A percentile compares a stretch with the other conserved stretches of the same genome.
These are phyloP conservation scores for Metarhizium robertsii DNA, from an alignment of 2,329 filamentous ascomycete genomes.

Conservation along the genomic window DNA sequence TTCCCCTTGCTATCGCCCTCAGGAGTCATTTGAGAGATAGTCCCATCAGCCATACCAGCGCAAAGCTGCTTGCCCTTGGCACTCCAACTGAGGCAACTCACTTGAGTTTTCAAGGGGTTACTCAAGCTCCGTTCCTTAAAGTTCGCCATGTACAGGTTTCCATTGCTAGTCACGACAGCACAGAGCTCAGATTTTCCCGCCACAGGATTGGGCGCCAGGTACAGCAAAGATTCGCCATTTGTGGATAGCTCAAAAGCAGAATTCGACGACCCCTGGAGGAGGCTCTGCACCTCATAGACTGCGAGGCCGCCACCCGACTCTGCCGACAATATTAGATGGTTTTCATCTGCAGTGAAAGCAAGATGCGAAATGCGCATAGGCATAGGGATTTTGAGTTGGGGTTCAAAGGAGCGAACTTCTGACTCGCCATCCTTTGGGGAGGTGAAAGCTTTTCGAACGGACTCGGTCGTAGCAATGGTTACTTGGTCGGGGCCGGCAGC, in stretches of 20 bases:
- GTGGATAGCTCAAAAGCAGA: conserved; percentile 69
- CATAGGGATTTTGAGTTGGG: conserved; percentile 64
- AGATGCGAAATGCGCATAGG: conserved; percentile 76
- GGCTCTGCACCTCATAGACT: conserved; percentile 65
- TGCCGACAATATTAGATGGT: conserved; percentile 71
- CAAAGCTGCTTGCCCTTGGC: conserved; percentile 86
- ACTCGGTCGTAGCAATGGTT: conserved; percentile 65
- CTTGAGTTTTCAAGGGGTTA: conserved; percentile 56
- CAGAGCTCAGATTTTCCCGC: conserved; percentile 63
- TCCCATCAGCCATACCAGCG: conserved; percentile 74
- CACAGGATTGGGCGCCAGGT: conserved; percentile 72
- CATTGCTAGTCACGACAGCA: conserved; percentile 70
- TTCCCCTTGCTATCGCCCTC: conserved; percentile 67
- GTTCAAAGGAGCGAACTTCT: conserved; percentile 61
- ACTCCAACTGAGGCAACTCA: conserved; percentile 86
- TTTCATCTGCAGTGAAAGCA: conserved; percentile 83
- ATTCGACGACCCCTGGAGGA: conserved; percentile 57
- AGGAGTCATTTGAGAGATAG: conserved; percentile 73
- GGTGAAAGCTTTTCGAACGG: conserved; percentile 67
- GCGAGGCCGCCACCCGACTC: conserved; percentile 74
- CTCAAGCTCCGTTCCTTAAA: conserved; percentile 60
- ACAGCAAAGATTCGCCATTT: conserved; percentile 62
- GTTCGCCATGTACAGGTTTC: conserved; percentile 77
- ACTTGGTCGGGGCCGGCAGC: conserved; percentile 78
- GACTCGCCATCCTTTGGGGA: conserved; percentile 47